Evolutionary conservation across 352 stramenopile species (phyloP).

Genomic region (Phytophthora hibernalis): DNA sequence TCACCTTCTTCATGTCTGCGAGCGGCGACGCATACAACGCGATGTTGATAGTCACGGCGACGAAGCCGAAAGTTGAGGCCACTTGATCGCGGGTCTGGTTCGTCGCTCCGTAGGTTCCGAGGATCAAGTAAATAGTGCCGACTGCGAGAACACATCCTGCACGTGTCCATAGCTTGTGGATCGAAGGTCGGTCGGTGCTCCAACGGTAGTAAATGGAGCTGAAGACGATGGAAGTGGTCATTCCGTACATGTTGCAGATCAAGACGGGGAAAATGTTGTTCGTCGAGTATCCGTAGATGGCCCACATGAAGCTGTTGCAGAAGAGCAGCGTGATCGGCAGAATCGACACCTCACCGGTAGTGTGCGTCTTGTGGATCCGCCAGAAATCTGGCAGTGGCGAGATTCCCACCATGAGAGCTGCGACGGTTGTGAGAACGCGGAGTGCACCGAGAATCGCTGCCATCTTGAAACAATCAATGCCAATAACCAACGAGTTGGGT

Average conservation of each 20-base stretch:
- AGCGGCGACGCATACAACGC: constrained; percentile 39
- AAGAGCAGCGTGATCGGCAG: constrained; percentile 42
- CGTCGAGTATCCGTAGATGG: constrained; percentile 48
- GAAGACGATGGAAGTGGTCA: constrained; percentile 33
- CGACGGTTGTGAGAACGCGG: constrained; percentile 39
- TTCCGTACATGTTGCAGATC: constrained; percentile 39
- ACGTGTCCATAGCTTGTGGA: constrained; percentile 32
- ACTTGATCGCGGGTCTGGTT: constrained; percentile 37
- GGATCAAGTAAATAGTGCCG: constrained; percentile 36
- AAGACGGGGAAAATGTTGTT: constrained; percentile 45
- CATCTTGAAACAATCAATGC: constrained; percentile 9
- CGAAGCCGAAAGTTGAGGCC: constrained; percentile 32
- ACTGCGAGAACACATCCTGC: constrained; percentile 21
- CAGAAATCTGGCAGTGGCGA: constrained; percentile 43
- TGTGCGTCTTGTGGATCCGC: constrained; percentile 38
- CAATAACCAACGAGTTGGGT: neutral
- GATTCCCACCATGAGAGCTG: constrained; percentile 39
- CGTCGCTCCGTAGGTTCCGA: constrained; percentile 34
- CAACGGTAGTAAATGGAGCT: constrained; percentile 40
- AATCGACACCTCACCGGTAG: constrained; percentile 41
- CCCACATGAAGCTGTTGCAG: constrained; percentile 47
- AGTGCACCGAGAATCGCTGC: constrained; percentile 24
- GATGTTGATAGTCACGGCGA: constrained; percentile 42
- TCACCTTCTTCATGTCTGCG: constrained; percentile 44
- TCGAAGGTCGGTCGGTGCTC: constrained; percentile 29